These are phyloP conservation scores for Annulohypoxylon bovei DNA, from an alignment of 495 filamentous ascomycete genomes.

Conservation along the genomic window DNA sequence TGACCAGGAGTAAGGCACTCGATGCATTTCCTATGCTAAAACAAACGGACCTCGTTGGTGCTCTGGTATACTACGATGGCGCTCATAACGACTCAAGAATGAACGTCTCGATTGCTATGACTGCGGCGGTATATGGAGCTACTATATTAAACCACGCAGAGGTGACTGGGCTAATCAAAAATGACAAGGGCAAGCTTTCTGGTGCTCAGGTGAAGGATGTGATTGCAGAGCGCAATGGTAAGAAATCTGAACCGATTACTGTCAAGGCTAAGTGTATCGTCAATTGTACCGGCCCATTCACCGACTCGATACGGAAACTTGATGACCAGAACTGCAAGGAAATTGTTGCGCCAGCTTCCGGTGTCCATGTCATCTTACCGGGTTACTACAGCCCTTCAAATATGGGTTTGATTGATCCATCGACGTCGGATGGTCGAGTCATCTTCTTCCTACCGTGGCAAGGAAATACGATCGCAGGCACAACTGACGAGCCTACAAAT, in stretches of 20 bases:
- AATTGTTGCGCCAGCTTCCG: conserved; percentile 93
- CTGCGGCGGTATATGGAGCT: conserved; percentile 89
- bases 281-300: conserved; percentile 97
- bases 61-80: conserved; percentile 97
- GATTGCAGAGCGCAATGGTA: conserved; percentile 65
- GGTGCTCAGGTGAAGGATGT: conserved; percentile 84
- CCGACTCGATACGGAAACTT: conserved; percentile 90
- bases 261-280: conserved; percentile 91
- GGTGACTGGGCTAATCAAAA: conserved; percentile 85
- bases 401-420: conserved; percentile 97
- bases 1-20: conserved; percentile 92
- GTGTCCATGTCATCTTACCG: conserved; percentile 93
- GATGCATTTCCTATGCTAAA: conserved; percentile 99
- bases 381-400: conserved; percentile 94
- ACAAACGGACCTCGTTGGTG: conserved; percentile 83
- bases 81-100: conserved; percentile 98
- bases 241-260: conserved; percentile 67
- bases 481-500: conserved; percentile 87
- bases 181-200: conserved; percentile 77
- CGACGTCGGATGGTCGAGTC: conserved; percentile 93
- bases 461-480: conserved; percentile 98
- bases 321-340: conserved; percentile 77
- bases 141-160: conserved; percentile 95
- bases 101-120: conserved; percentile 97
- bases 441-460: conserved; percentile 99